Percentiles rank a stretch among this genome's conserved stretches.
Conservation (phyloP, 169 alveolate species). For the Prorocentrum cordatum region DNA sequence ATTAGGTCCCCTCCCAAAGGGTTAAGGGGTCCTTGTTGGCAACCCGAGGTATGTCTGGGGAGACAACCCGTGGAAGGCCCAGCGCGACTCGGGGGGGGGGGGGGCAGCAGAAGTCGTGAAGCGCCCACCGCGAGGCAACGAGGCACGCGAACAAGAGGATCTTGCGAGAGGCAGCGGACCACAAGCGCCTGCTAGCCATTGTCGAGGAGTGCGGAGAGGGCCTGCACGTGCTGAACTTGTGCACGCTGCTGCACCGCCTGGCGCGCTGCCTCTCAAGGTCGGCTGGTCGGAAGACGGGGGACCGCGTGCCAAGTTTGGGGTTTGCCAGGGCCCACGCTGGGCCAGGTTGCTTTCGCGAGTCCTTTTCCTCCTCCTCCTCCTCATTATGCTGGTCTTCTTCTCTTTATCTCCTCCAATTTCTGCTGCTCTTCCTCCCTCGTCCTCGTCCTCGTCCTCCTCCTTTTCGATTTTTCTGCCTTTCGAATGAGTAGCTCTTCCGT, state of each 20-base stretch:
- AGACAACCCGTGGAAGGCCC: too few species aligned
- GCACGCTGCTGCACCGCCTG: constrained; percentile 58
- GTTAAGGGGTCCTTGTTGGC: too few species aligned
- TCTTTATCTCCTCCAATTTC: background rate
- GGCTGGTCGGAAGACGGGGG: background rate
- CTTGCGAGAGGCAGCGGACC: background rate
- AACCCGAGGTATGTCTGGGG: too few species aligned
- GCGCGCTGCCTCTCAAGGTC: background rate
- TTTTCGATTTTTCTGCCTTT: too few species aligned
- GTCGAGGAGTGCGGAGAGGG: background rate
- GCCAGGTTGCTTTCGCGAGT: background rate
- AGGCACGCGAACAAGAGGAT: constrained; percentile 29
- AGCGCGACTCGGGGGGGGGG: too few species aligned
- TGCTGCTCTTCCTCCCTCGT: background rate
- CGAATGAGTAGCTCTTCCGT: too few species aligned
- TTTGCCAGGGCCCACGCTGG: background rate
- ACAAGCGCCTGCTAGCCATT: background rate
- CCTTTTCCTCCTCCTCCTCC: background rate
- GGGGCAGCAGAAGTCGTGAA: too few species aligned
- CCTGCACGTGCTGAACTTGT: constrained; percentile 19
- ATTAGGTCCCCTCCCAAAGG: too few species aligned
- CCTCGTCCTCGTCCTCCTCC: background rate
- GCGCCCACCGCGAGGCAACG: too few species aligned
- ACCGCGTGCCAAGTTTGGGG: background rate
- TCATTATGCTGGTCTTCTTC: background rate